Base-by-base conservation (phyloP, 1,284 basidiomycete genomes). In the Megacollybia platyphylla region DNA sequence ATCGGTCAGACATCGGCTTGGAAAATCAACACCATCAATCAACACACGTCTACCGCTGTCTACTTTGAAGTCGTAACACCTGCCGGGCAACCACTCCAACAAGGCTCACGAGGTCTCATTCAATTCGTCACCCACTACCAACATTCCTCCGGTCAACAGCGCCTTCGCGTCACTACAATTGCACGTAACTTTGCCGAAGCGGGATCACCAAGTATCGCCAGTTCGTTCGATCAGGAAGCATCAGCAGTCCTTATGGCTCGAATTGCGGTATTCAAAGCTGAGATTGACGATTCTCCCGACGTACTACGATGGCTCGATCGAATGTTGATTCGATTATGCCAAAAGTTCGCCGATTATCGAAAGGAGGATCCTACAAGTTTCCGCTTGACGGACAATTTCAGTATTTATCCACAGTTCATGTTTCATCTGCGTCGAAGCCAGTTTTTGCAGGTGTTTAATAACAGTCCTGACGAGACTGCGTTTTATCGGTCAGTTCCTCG, bases 361-460 rank as follows among this genome's bases (percentile, higher is more conserved):
- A 99, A 98, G 67, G 96, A 98, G 64, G 96, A 98, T 57, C 89
- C 94, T 3, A 79, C 84, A 40, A 89, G 84, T 60, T 98, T 99
- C 76, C 73, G 92, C 50, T 70, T 98, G 51, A 73, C 80, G 47
- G 92, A 97, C 56, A 94, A 94, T 63, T 98, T 99, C 64, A 91
- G 87, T 61, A 98, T 99, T 56, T 99, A 99, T 63, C 96, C 96
- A 28, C 96, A 99, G 62, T 99, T 99, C 71, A 99, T 98, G 96
- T 98, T 98, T 84, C 96, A 99, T 64, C 65, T 99, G 48, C 77
- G 96, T 46, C 70, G 96, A 58, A 91, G 87, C 70, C 94, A 98
- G 66, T 98, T 99, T 72, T 71, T 99, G 61, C 96, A 99, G 65
- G 94, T 98, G 44, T 98, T 98, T 67, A 98, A 98, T 68, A 99